These are phyloP conservation scores for Phialemonium atrogriseum DNA, from an alignment of 2,329 filamentous ascomycete genomes.

Conservation along the genomic window DNA sequence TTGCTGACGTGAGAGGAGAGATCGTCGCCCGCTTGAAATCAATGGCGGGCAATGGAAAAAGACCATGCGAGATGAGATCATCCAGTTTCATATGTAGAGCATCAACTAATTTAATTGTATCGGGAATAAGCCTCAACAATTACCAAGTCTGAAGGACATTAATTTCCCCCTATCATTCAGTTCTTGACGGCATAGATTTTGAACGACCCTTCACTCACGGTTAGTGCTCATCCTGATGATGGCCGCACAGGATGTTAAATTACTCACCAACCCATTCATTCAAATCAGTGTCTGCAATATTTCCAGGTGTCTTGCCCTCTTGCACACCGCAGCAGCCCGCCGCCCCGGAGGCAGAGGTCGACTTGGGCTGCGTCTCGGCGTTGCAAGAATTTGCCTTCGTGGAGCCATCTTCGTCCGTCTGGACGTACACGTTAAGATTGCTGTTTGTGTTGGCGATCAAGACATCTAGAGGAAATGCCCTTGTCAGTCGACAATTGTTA, in stretches of 20 bases:
- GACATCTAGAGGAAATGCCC: slow-evolving; percentile 27
- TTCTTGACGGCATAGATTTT: slow-evolving; percentile 41
- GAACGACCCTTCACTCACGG: slow-evolving; percentile 29
- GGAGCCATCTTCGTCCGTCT: slow-evolving; percentile 17
- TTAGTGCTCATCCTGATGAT: slow-evolving; percentile 4
- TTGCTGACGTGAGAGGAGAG: too few species aligned
- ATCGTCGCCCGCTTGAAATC: too few species aligned
- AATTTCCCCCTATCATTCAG: too few species aligned
- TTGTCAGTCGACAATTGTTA: slow-evolving; percentile 1
- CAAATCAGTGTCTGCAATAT: slow-evolving; percentile 27
- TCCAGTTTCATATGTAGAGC: too few species aligned
- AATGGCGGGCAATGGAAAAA: too few species aligned
- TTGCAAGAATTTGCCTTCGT: slow-evolving; percentile 8
- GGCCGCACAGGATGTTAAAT: neutral
- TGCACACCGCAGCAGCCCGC: slow-evolving; percentile 7
- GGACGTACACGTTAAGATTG: slow-evolving; percentile 39
- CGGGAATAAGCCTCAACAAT: too few species aligned
- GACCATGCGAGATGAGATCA: too few species aligned
- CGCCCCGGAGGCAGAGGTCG: slow-evolving; percentile 7
- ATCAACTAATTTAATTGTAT: too few species aligned
- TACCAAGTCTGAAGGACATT: too few species aligned
- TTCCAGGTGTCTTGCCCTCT: too few species aligned
- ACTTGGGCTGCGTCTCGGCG: slow-evolving; percentile 1
- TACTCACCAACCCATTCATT: slow-evolving; percentile 43
- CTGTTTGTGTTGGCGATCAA: slow-evolving; percentile 34